Base-by-base conservation (phyloP, 2,329 filamentous ascomycete species). In the Penicillium oxalicum region DNA sequence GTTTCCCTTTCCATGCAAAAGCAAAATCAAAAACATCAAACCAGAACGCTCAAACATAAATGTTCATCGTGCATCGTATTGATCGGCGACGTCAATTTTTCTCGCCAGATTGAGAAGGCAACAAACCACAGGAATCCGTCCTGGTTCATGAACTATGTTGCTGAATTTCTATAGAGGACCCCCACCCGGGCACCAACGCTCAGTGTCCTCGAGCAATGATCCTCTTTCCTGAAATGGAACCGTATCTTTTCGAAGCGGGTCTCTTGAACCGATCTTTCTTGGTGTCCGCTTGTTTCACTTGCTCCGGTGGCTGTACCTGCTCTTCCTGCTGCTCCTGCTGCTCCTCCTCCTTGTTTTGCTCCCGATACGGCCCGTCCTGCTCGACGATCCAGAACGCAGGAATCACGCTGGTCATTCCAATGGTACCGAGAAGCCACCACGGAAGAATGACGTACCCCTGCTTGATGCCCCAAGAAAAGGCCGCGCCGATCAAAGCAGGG, bases 381-480 rank as follows among this genome's bases (percentile, higher is more conserved):
- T 95, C 82, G 2, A 83, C 77, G 1, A 94, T 78, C 71, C 83
- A 86, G 66, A 83, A 88, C 0, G 86, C 80, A 0, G 89, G 87
- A 2, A 95, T 67, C 0, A 81, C 81, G 13, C 87, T 86, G 1
- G 89, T 41, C 0, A 80, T 52, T 0, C 83, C 79, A 39, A 94
- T 73, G 0, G 72, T 58, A 0, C 81, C 77, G n/a, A 96, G 74
- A 4, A 86, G 75, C 82, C 87, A 95, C 80, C 88, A 96, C 0
- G 91, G 85, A 0, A 87, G 73, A 44, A 94, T 80, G 28, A 93
- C 77, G 63, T 88, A 91, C 0, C 88, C 88, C 28, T 77, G 73
- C 59, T 86, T 80, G 1, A 89, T 82, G 1, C 91, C 91, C 71
- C 80, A 82, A 0, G 82, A 86, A 62, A 95, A 96, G 0, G 83